Conservation (phyloP, 768 basidiomycete genomes). For the Panellus pusillus region DNA sequence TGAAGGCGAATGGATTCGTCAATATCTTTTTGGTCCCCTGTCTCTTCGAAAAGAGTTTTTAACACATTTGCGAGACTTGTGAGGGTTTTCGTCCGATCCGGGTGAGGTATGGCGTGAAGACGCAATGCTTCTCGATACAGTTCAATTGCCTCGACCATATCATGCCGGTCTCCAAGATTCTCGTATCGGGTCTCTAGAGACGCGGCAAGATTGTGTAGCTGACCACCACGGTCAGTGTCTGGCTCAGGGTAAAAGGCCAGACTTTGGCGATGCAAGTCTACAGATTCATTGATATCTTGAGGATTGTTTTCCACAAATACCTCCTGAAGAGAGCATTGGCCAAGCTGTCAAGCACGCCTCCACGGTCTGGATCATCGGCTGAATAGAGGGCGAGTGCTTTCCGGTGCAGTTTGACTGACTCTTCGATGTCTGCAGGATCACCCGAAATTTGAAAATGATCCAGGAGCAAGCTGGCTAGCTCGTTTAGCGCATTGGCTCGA, state of each 20-base stretch:
- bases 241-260: neutral
- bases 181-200: slow-evolving; percentile 1
- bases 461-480: neutral
- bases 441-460: neutral
- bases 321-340: neutral
- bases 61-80: slow-evolving; percentile 2
- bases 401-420: slow-evolving; percentile 2
- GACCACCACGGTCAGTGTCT: neutral
- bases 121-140: slow-evolving; percentile 4
- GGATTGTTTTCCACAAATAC: neutral
- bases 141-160: neutral
- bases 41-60: neutral
- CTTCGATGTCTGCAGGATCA: neutral
- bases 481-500: slow-evolving; percentile 1
- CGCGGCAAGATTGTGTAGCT: slow-evolving; percentile 1
- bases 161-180: neutral
- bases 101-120: slow-evolving; percentile 3
- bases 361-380: neutral
- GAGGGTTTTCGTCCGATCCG: neutral
- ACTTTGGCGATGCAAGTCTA: neutral
- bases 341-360: neutral
- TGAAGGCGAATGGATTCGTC: slow-evolving; percentile 3
- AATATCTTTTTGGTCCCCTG: neutral
- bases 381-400: slow-evolving; percentile 1
- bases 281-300: neutral